Base-by-base conservation (phyloP, 2,329 filamentous ascomycete species). In the Fusarium fracticaudum region DNA sequence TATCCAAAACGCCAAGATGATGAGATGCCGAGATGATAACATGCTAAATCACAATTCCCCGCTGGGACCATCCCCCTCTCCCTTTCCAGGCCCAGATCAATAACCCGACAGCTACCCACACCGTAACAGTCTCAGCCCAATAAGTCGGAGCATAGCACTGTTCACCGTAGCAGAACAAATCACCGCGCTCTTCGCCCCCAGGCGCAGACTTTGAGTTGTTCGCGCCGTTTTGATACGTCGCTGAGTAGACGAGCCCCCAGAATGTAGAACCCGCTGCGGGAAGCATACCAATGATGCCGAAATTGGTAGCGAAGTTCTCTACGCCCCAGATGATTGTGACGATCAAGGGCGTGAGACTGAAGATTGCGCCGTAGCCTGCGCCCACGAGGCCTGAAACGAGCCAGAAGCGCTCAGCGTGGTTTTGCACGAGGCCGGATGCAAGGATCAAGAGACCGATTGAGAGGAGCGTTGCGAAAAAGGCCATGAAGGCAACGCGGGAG, bases 261-360 rank as follows among this genome's bases (percentile, higher is more conserved):
- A 98, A 88, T 0, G 94, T 94, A 0, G 96, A 95, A 0, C 96
- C 96, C 0, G 93, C 84, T 1, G 96, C 96, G 6, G 96, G 96
- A 64, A 96, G 91, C 87, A 97, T 96, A 47, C 95, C 95, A 13
- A 98, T 91, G 70, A 98, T 95, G 15, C 96, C 96, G 91, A 96
- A 99, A 78, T 99, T 98, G 1, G 96, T 99, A 66, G 94, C 96
- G 80, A 99, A 98, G 81, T 98, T 99, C 85, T 98, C 95, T 0
- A 98, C 95, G 33, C 96, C 96, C 96, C 96, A 99, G 51, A 99
- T 96, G 15, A 98, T 95, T n/a, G 92, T 94, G 76, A 98, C 93
- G 64, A 98, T 94, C 74, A 98, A 95, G 5, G 96, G 96, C 0
- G 93, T 93, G 11, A 98, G 88, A 54, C 91, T 93, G 85, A 98